Evolutionary conservation across 2,329 filamentous ascomycete species (phyloP).

Genomic region (Pseudocercospora pini-densiflorae): DNA sequence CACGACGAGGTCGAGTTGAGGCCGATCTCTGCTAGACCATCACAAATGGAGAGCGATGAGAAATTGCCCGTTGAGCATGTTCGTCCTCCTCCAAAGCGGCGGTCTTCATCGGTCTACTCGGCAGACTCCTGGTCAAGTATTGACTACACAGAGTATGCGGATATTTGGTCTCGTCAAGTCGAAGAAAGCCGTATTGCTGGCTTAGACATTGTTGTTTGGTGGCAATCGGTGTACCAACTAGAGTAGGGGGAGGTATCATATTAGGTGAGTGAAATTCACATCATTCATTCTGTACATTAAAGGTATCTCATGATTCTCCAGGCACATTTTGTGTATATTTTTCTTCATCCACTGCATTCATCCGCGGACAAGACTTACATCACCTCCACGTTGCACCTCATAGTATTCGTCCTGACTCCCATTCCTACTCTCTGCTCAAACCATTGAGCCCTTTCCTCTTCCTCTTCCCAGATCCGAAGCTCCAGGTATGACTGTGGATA

Average conservation of each 20-base stretch:
- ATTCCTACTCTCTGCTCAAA: background rate
- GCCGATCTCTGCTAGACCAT: background rate
- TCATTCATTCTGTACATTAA: background rate
- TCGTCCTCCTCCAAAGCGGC: background rate
- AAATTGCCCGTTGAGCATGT: background rate
- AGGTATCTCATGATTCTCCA: background rate
- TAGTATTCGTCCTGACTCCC: background rate
- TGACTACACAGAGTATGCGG: background rate
- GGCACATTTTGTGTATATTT: background rate
- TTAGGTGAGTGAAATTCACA: background rate
- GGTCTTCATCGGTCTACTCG: background rate
- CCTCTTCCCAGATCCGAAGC: slow-evolving; percentile 13
- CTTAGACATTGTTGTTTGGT: background rate
- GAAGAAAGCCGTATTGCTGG: background rate
- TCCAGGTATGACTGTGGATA: slow-evolving; percentile 26
- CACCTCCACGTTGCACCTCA: background rate
- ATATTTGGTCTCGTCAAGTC: background rate
- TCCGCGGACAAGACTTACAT: background rate
- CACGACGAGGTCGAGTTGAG: background rate
- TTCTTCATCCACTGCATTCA: background rate
- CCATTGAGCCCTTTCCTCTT: background rate
- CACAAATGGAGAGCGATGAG: background rate
- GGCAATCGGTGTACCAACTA: background rate
- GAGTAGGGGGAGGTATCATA: background rate
- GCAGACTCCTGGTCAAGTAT: background rate